Evolutionary conservation across 164 flowering plant genomes (phyloP).

Genomic region (Vitis labrusca): DNA sequence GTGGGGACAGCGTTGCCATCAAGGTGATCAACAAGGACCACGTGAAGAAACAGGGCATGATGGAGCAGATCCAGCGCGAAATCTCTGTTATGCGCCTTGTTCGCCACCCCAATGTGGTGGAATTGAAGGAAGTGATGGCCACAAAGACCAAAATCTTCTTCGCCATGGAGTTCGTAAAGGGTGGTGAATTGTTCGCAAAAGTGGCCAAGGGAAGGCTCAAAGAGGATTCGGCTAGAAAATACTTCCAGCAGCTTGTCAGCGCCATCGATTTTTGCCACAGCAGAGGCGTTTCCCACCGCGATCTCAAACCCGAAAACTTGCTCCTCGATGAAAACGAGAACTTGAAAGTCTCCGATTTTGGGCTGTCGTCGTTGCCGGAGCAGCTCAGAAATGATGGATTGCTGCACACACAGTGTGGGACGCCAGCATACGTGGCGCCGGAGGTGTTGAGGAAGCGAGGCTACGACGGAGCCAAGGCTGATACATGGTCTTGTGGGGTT

Average conservation of each 20-base stretch:
- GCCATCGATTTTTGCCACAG: slow-evolving; percentile 62
- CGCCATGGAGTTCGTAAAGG: slow-evolving; percentile 51
- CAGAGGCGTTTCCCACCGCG: slow-evolving; percentile 57
- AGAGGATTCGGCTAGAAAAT: slow-evolving; percentile 46
- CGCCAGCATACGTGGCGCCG: slow-evolving; percentile 70
- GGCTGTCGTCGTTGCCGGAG: slow-evolving; percentile 49
- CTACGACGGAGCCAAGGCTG: slow-evolving; percentile 54
- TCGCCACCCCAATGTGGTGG: slow-evolving; percentile 52
- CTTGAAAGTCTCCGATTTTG: slow-evolving; percentile 56
- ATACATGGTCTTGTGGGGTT: slow-evolving; percentile 67
- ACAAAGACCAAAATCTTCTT: slow-evolving; percentile 46
- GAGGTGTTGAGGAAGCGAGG: slow-evolving; percentile 53
- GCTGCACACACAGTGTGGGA: slow-evolving; percentile 60
- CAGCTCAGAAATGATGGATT: slow-evolving; percentile 42
- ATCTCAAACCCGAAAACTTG: slow-evolving; percentile 59
- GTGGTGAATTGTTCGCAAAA: slow-evolving; percentile 57
- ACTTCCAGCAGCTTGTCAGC: slow-evolving; percentile 50
- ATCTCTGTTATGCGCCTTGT: slow-evolving; percentile 54
- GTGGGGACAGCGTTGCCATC: slow-evolving; percentile 40
- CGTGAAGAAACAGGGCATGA: slow-evolving; percentile 33
- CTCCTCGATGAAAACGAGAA: slow-evolving; percentile 46
- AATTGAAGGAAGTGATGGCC: slow-evolving; percentile 56
- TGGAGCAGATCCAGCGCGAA: slow-evolving; percentile 53
- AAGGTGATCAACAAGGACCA: slow-evolving; percentile 32
- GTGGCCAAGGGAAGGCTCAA: slow-evolving; percentile 39